Percentiles rank a stretch among this genome's conserved stretches.
These are phyloP conservation scores for Basipetospora chlamydospora DNA, from an alignment of 2,329 filamentous ascomycete genomes.

Conservation along the genomic window DNA sequence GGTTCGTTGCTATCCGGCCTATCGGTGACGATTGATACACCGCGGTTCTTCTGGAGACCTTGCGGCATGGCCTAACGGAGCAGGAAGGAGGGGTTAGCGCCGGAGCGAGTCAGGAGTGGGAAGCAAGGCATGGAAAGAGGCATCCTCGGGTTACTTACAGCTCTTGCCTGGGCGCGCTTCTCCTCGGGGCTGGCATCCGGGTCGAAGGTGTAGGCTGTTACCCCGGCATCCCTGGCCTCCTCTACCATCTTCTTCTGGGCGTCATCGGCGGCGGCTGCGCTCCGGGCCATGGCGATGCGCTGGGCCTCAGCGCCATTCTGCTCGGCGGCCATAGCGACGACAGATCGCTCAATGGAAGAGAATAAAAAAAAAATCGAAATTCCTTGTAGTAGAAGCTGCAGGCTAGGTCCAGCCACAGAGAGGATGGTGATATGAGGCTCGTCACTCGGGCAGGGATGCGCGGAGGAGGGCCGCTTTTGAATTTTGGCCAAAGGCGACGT, in stretches of 20 bases:
- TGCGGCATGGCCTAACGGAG: conserved; percentile 41
- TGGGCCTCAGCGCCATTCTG: conserved; percentile 49
- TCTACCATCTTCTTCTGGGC: conserved; percentile 62
- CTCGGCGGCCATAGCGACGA: conserved; percentile 4
- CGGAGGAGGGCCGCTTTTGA: too few species aligned
- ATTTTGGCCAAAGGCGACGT: too few species aligned
- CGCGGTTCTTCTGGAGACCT: conserved; percentile 50
- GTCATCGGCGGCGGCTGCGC: conserved; percentile 50
- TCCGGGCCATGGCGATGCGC: conserved; percentile 22
- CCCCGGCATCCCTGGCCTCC: conserved; percentile 65
- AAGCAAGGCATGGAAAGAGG: conserved; percentile 6
- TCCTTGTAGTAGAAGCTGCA: not conserved
- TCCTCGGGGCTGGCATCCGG: conserved; percentile 70
- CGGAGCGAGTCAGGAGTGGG: conserved; percentile 7
- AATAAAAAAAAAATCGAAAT: not conserved
- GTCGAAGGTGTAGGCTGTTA: conserved; percentile 72
- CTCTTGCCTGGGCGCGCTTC: conserved; percentile 66
- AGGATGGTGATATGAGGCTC: too few species aligned
- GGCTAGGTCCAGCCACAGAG: too few species aligned
- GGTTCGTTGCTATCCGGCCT: conserved; percentile 55
- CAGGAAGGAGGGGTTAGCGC: not conserved
- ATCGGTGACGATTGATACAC: conserved; percentile 63
- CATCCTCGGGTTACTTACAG: conserved; percentile 43
- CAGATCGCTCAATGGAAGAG: not conserved
- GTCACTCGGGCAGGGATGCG: too few species aligned